A percentile compares a stretch with the other conserved stretches of the same genome.
Evolutionary conservation across 495 filamentous ascomycete species (phyloP).

Genomic region (Trichoderma parareesei): DNA sequence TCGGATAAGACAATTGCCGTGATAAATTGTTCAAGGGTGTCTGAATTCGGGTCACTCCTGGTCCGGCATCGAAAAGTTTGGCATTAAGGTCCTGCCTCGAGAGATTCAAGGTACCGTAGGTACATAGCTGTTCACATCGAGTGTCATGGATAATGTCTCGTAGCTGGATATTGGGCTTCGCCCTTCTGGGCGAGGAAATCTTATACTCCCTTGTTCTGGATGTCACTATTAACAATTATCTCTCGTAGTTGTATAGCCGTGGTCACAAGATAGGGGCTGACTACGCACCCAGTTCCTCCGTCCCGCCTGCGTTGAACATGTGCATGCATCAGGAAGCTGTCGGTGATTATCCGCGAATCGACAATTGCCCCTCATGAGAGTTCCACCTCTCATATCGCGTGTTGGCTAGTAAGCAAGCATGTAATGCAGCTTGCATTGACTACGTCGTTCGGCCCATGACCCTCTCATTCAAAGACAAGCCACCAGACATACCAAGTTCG

Average conservation of each 20-base stretch:
- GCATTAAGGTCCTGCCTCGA: background rate
- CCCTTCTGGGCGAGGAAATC: background rate
- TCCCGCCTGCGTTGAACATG: background rate
- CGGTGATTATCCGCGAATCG: background rate
- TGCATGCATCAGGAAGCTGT: too few species aligned
- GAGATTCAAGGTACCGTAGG: background rate
- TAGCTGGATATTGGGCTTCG: background rate
- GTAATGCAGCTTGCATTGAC: background rate
- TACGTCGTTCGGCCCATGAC: background rate
- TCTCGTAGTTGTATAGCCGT: background rate
- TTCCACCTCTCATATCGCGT: background rate
- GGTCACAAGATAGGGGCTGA: too few species aligned
- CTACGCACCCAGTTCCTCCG: background rate
- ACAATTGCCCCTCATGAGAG: background rate
- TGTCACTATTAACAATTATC: background rate
- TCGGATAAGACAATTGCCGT: background rate
- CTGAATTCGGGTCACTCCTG: background rate
- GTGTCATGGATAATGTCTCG: background rate
- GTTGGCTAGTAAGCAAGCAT: background rate
- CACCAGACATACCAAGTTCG: slow-evolving; percentile 26
- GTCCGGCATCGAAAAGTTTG: background rate
- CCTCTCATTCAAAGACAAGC: background rate
- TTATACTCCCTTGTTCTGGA: background rate
- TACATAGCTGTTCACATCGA: background rate
- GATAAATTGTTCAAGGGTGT: background rate